A percentile compares a stretch with the other conserved stretches of the same genome.
These are phyloP conservation scores for Cicer chorassanicum DNA, from an alignment of 306 rosid genomes.

Conservation along the genomic window DNA sequence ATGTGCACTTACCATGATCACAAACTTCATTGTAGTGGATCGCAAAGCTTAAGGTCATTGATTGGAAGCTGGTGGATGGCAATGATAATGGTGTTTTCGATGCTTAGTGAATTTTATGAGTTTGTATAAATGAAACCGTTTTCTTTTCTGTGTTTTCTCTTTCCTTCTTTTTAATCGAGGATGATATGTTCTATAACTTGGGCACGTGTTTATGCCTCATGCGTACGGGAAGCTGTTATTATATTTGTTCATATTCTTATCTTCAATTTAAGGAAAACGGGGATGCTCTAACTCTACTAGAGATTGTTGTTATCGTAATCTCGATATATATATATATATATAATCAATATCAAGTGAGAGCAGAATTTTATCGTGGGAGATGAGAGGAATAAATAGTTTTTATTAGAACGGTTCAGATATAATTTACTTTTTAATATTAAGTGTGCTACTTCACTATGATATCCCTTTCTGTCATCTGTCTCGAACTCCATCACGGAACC, in stretches of 20 bases:
- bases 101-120: slow-evolving; percentile 19
- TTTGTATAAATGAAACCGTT: slow-evolving; percentile 36
- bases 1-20: slow-evolving; percentile 72
- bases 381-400: too few relatives aligned
- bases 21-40: slow-evolving; percentile 70
- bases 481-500: too few relatives aligned
- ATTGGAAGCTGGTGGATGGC: slow-evolving; percentile 54
- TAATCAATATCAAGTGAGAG: too few relatives aligned
- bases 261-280: slow-evolving; percentile 26
- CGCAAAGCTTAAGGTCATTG: slow-evolving; percentile 53
- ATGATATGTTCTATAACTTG: not conserved
- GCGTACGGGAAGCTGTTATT: slow-evolving; percentile 40
- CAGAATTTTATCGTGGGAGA: too few relatives aligned
- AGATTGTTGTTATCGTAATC: slow-evolving; percentile 15
- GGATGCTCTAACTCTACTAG: not conserved
- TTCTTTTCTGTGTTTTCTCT: not conserved
- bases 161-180: not conserved
- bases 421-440: too few relatives aligned
- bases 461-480: too few relatives aligned
- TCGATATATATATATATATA: too few relatives aligned
- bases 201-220: not conserved
- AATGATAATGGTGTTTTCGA: slow-evolving; percentile 40
- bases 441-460: too few relatives aligned
- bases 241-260: slow-evolving; percentile 16
- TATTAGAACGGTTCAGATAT: too few relatives aligned